These are phyloP conservation scores for Eutreptiella sp. DNA, from an alignment of 208 protist species.

Conservation along the genomic window DNA sequence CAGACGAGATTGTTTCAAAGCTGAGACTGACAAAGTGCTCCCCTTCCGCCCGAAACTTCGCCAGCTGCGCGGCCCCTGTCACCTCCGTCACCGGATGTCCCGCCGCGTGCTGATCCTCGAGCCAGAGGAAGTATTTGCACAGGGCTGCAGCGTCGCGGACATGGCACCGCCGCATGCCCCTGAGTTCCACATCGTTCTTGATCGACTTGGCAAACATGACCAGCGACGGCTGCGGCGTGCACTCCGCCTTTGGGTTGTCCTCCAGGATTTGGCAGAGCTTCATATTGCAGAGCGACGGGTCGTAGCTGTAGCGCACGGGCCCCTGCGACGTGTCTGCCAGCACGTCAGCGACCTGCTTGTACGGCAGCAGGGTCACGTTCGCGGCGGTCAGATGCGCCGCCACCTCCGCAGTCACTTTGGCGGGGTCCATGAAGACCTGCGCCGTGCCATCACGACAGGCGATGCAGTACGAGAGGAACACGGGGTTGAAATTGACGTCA, in stretches of 20 bases:
- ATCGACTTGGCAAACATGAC: conserved; percentile 72
- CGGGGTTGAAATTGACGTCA: conserved; percentile 80
- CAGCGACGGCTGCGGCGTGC: too few species aligned
- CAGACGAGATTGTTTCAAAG: conserved; percentile 82
- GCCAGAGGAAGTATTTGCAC: conserved; percentile 83
- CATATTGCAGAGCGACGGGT: too few species aligned
- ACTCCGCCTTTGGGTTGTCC: too few species aligned
- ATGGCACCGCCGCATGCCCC: conserved; percentile 81
- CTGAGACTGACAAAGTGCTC: conserved; percentile 75
- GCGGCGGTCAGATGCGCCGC: too few species aligned
- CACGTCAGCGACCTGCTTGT: too few species aligned
- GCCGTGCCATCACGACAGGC: conserved; percentile 39
- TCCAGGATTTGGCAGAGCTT: too few species aligned
- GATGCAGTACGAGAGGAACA: conserved; percentile 76
- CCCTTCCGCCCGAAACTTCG: conserved; percentile 58
- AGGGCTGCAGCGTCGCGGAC: conserved; percentile 82
- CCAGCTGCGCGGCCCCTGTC: conserved; percentile 61
- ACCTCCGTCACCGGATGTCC: conserved; percentile 85
- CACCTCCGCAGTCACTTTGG: too few species aligned
- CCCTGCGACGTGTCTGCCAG: too few species aligned
- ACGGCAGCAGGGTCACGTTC: conserved; percentile 42
- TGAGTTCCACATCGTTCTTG: conserved; percentile 81
- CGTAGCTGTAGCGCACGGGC: too few species aligned
- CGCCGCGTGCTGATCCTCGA: conserved; percentile 52
- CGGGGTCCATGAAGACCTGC: too few species aligned